Conservation (phyloP, 768 basidiomycete species). For the Hypholoma sublateritium region DNA sequence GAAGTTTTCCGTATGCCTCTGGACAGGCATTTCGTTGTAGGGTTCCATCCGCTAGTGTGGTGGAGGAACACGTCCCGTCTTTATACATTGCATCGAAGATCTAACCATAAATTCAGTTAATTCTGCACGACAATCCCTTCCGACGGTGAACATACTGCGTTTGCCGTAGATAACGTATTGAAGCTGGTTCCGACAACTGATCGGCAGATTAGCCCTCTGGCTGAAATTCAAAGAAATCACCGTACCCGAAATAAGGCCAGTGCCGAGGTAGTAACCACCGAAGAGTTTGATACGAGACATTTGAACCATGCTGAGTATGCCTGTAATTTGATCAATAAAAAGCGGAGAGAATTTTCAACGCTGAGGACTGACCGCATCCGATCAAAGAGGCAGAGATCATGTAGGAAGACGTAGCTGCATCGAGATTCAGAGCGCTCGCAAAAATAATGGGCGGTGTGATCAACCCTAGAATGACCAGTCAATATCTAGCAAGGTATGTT, state of each 20-base stretch:
- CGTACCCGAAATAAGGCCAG: slow-evolving; percentile 52
- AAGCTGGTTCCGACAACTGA: slow-evolving; percentile 80
- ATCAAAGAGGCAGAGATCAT: slow-evolving; percentile 81
- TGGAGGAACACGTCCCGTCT: slow-evolving; percentile 71
- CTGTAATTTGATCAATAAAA: slow-evolving; percentile 28
- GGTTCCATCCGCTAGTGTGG: slow-evolving; percentile 54
- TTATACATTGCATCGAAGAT: slow-evolving; percentile 75
- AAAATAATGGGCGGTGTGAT: slow-evolving; percentile 85
- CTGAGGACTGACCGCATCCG: slow-evolving; percentile 52
- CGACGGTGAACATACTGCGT: slow-evolving; percentile 43
- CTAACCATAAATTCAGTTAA: slow-evolving; percentile 27
- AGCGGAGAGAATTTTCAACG: background rate
- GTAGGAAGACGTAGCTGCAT: slow-evolving; percentile 59
- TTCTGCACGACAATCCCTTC: background rate
- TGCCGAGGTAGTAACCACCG: slow-evolving; percentile 65
- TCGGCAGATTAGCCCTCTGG: slow-evolving; percentile 15
- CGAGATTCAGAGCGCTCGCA: slow-evolving; percentile 57
- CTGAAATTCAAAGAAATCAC: background rate
- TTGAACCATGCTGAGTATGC: slow-evolving; percentile 75
- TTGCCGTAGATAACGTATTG: slow-evolving; percentile 70
- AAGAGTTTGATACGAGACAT: slow-evolving; percentile 67
- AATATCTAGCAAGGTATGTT: background rate
- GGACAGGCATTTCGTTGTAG: slow-evolving; percentile 62
- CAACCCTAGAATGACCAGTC: slow-evolving; percentile 24
- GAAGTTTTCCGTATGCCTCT: slow-evolving; percentile 74